These are phyloP conservation scores for Haematococcus lacustris DNA, from an alignment of 139 green algal species.

Conservation along the genomic window DNA sequence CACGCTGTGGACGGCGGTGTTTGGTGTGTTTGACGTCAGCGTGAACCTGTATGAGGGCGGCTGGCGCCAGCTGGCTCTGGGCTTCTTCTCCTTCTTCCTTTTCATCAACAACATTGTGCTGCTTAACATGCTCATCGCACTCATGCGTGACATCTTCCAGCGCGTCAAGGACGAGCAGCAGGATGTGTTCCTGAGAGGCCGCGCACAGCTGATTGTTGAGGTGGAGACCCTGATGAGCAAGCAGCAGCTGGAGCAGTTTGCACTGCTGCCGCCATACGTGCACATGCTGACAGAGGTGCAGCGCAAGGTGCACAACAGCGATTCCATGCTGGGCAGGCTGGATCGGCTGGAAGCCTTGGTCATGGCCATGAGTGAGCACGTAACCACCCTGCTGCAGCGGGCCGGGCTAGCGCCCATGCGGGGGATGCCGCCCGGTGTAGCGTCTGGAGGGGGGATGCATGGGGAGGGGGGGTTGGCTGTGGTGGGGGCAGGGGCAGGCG, in stretches of 20 bases:
- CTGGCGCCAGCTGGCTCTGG: slow-evolving; percentile 13
- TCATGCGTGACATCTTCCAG: slow-evolving; percentile 38
- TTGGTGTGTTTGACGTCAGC: slow-evolving; percentile 23
- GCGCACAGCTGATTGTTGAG: slow-evolving; percentile 35
- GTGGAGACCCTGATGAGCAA: slow-evolving; percentile 37
- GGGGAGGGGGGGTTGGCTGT: background rate
- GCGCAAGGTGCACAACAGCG: slow-evolving; percentile 11
- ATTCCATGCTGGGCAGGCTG: slow-evolving; percentile 17
- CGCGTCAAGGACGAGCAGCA: slow-evolving; percentile 22
- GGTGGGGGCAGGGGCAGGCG: background rate
- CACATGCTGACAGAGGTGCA: slow-evolving; percentile 29
- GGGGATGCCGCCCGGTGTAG: background rate
- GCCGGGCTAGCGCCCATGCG: background rate
- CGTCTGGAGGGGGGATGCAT: too few relatives aligned
- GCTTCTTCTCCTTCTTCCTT: slow-evolving; percentile 22
- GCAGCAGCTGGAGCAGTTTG: slow-evolving; percentile 24
- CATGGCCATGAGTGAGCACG: background rate
- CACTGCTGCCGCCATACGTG: slow-evolving; percentile 37
- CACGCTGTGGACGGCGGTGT: slow-evolving; percentile 21
- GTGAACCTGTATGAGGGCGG: slow-evolving; percentile 2
- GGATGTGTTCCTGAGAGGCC: slow-evolving; percentile 36
- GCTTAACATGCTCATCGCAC: slow-evolving; percentile 45
- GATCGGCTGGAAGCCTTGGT: slow-evolving; percentile 35
- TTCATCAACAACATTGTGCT: slow-evolving; percentile 24
- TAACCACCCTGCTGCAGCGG: background rate